Conservation (phyloP, 2,329 filamentous ascomycete genomes). For the Purpureocillium lavendulum region DNA sequence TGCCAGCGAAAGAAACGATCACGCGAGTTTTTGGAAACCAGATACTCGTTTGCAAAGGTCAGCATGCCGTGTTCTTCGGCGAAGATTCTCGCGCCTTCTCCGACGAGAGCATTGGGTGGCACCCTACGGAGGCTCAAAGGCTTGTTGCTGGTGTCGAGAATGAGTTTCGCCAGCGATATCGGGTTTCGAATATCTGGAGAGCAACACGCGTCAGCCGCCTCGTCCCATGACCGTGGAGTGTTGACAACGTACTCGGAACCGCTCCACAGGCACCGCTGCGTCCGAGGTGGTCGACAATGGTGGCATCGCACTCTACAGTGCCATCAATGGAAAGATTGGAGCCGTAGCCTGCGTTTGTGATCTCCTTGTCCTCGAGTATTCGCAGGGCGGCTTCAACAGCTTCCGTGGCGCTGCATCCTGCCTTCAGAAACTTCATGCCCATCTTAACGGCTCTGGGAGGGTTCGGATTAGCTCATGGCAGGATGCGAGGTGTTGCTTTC, state of each 20-base stretch:
- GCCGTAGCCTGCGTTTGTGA: slow-evolving; percentile 93
- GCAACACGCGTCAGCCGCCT: neutral
- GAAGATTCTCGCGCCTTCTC: slow-evolving; percentile 78
- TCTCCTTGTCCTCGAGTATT: slow-evolving; percentile 83
- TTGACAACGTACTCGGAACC: slow-evolving; percentile 62
- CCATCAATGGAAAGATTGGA: slow-evolving; percentile 92
- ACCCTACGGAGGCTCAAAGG: slow-evolving; percentile 80
- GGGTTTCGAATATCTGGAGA: slow-evolving; percentile 79
- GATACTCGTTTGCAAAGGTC: slow-evolving; percentile 62
- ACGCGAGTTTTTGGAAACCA: slow-evolving; percentile 72
- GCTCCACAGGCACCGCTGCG: slow-evolving; percentile 91
- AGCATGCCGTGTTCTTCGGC: slow-evolving; percentile 70
- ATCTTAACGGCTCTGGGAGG: slow-evolving; percentile 64
- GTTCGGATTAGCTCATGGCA: neutral
- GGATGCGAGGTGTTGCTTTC: neutral
- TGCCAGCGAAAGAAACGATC: slow-evolving; percentile 76
- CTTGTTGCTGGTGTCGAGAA: slow-evolving; percentile 69
- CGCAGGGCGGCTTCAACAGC: slow-evolving; percentile 86
- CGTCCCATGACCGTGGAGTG: neutral
- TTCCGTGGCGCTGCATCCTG: slow-evolving; percentile 73
- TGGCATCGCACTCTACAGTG: slow-evolving; percentile 88
- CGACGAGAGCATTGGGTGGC: slow-evolving; percentile 85
- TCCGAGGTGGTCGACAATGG: slow-evolving; percentile 82
- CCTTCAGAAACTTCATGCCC: slow-evolving; percentile 73
- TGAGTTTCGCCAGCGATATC: slow-evolving; percentile 73